Base-by-base conservation (phyloP, 805 yeast genomes). In the Candida incommunis region DNA sequence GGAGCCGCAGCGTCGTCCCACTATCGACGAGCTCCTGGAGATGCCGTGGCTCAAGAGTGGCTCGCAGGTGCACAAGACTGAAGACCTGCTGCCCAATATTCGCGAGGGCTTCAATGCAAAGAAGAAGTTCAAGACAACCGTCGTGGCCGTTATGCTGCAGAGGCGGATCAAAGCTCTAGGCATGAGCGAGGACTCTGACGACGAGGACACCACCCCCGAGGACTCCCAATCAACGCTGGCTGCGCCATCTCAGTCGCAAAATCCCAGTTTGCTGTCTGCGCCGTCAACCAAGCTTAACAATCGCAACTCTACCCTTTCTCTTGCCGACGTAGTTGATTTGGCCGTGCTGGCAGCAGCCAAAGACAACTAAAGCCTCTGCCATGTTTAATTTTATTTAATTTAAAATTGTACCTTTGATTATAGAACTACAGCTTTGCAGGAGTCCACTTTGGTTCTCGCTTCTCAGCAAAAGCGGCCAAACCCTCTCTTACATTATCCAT, bases 51-150 rank as follows among this genome's bases (percentile, higher is more conserved):
- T 88, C 42, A 43, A 54, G 15, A n/a, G n/a, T n/a, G 52, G 57
- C 24, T 58, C 66, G 24, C 65, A 69, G 41, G 70, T 71, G 50
- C 67, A 71, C 37, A 66, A 65, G 48, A 61, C 65, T 23, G 67
- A 72, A 40, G 94, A 90, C 64, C 74, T 90, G 66, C 72, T 86
- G 62, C 94, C 95, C 22, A 73, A 70, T 58, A 79, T 90, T 64
- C 76, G 77, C 66, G 77, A 78, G 57, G 85, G 84, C 40, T 83
- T 86, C 71, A 77, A 80, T 58, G 94, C 95, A 25, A 85, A 83
- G 58, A 71, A 74, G 56, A 87, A 82, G 63, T 79, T 92, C 67
- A 77, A 80, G 56, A 83, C 81, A 54, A 96, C 92, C 31, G 80
- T 85, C 54, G 92, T 86, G 60, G 69, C 85, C 57, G 88, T 90